Conservation (phyloP, 306 rosid species). For the Begonia fuchsioides region DNA sequence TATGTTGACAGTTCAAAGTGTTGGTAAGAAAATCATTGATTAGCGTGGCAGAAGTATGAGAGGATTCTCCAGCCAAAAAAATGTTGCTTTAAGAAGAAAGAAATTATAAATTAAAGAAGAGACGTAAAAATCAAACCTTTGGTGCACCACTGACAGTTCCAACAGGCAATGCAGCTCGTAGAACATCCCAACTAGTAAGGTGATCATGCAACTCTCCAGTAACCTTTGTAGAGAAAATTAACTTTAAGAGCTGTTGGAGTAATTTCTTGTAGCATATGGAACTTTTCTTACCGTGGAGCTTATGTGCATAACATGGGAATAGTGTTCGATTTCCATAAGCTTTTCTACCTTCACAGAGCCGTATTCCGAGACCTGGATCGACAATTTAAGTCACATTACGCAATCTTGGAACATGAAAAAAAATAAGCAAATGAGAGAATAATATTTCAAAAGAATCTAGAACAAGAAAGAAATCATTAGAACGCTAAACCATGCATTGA, state of each 20-base stretch:
- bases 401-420: neutral
- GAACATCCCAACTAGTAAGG: conserved; percentile 61
- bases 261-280: neutral
- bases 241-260: neutral
- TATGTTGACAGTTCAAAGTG: too few species aligned
- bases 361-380: conserved; percentile 43
- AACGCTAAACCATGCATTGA: too few species aligned
- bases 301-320: conserved; percentile 93
- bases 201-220: conserved; percentile 58
- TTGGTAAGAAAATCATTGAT: too few species aligned
- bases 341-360: conserved; percentile 73
- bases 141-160: conserved; percentile 92
- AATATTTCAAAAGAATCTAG: neutral
- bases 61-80: too few species aligned
- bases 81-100: too few species aligned
- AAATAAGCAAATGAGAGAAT: neutral
- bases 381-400: conserved; percentile 5
- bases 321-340: conserved; percentile 63
- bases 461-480: too few species aligned
- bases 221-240: conserved; percentile 27
- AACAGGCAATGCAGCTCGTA: conserved; percentile 67
- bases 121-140: conserved; percentile 30
- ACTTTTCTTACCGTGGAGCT: conserved; percentile 64
- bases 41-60: too few species aligned
- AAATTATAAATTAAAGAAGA: neutral